Base-by-base conservation (phyloP, 768 basidiomycete genomes). In the Austroboletus festivus region DNA sequence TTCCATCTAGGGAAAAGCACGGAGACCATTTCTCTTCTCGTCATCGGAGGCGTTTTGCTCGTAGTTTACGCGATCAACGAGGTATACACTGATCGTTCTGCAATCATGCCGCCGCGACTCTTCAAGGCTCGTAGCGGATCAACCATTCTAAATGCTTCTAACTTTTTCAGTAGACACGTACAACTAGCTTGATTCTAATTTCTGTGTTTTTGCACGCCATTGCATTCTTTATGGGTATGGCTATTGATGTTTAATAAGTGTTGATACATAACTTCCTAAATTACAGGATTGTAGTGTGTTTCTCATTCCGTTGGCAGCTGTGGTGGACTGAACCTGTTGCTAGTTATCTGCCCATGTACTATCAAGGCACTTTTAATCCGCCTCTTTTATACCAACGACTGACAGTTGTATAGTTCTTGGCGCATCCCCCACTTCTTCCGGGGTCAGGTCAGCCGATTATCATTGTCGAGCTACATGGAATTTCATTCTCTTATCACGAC, bases 291-390 rank as follows among this genome's bases (percentile, higher is more conserved):
- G 59, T 69, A 60, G 63, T 67, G 41, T 11, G 63, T 50, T 48
- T 7, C 44, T 22, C 16, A 15, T 12, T 18, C 11, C 42, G 5
- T 1, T 10, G 7, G 9, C 8, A 30, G 30, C 21, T 22, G 1
- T 21, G n/a, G n/a, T n/a, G 12, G 38, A 46, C 31, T 63, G 26
- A 65, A 33, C 6, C 24, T 12, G n/a, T 44, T 13, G 33, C 21
- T 22, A 67, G 64, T 44, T 73, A 74, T 43, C 44, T 74, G 30
- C 73, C 74, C 4, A 53, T 73, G 44, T 74, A 71, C 51, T 75
- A 68, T 45, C 74, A 74, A 53, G 65, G 63, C 28, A 48, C 24
- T 40, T 20, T 47, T 19, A 24, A 38, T 37, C 20, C 19, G 1
- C n/a, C n/a, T 18, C 10, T 10, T 26, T 28, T 18, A n/a, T 35